Evolutionary conservation across 805 yeast species (phyloP), one percentile per base, ranked within the genome.

Genomic region (Teunomyces tritomae): DNA sequence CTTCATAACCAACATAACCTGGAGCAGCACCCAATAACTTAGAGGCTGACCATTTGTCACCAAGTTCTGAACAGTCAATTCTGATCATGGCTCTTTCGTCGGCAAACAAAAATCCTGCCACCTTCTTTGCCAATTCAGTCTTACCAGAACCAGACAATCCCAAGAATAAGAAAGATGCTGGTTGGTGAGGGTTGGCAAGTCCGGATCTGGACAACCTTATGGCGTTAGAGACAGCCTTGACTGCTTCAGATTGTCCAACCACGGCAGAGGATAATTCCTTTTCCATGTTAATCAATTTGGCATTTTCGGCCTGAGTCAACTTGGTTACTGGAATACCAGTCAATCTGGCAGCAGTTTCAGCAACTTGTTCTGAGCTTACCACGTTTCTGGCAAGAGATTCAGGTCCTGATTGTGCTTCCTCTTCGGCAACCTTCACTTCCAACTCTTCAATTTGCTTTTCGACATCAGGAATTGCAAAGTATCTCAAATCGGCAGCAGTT

Each of bases 101-200:
- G 45, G 96, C 88, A 72, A 94, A 94, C 61, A 94, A 77, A 75
- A 94, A 94, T 0, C 95, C 96, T 8, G 99, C 98, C 24, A 94
- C 79, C 61, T 91, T 94, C 80, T 94, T 94, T 20, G 99, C 98
- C 57, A 94, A 77, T 68, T 94, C 98, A 7, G 99, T 94, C 78
- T 94, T 94, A 80, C 99, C 99, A 5, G 97, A 89, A 59, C 99
- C 99, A 2, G 96, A 88, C 50, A 92, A 79, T 50, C 99, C 99
- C 52, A 95, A 74, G 79, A 94, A 94, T 62, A 94, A 63, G 79
- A 94, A 94, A 10, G 96, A 88, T 0, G 98, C 89, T 5, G 99
- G 99, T 56, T 95, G 96, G 67, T 90, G 81, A 46, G 99, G 99
- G 67, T 94, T 94, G 20, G 97, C 87, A 54, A 94, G 78, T 16